These are phyloP conservation scores for Apophysomyces variabilis DNA, from an alignment of 371 early-diverging fungal species.

Conservation along the genomic window DNA sequence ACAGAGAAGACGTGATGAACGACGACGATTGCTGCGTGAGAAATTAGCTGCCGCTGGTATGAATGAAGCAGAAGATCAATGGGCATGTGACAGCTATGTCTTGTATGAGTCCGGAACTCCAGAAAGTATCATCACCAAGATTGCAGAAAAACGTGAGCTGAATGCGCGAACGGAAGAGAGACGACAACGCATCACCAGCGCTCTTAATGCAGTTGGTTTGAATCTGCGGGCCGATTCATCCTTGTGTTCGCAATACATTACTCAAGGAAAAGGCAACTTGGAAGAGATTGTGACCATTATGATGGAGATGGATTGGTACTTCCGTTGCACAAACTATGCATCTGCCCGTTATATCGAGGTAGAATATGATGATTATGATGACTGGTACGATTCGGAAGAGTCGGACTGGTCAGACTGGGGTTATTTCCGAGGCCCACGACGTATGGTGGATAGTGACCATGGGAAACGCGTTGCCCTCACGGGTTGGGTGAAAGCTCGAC, in stretches of 20 bases:
- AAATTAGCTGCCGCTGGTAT: conserved; percentile 5
- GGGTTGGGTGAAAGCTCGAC: neutral
- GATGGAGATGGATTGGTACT: conserved; percentile 21
- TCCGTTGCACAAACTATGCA: conserved; percentile 15
- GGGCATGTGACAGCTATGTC: neutral
- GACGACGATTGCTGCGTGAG: neutral
- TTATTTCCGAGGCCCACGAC: neutral
- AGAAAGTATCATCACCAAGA: neutral
- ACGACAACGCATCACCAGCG: neutral
- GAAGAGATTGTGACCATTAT: conserved; percentile 14
- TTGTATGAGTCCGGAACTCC: neutral
- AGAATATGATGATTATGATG: conserved; percentile 3
- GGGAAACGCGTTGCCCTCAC: neutral
- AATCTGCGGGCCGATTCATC: conserved; percentile 12
- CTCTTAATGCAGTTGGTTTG: conserved; percentile 4
- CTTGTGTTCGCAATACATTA: conserved; percentile 12
- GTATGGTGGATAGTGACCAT: neutral
- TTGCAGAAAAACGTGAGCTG: neutral
- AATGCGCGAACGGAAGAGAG: neutral
- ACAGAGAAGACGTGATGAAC: neutral
- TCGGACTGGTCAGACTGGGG: neutral
- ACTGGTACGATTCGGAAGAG: neutral
- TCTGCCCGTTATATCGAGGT: conserved; percentile 23
- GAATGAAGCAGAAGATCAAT: neutral
- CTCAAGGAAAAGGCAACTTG: neutral